Percentiles rank a stretch among this genome's conserved stretches.
These are phyloP conservation scores for Hysterium pulicare DNA, from an alignment of 2,329 filamentous ascomycete species.

Conservation along the genomic window DNA sequence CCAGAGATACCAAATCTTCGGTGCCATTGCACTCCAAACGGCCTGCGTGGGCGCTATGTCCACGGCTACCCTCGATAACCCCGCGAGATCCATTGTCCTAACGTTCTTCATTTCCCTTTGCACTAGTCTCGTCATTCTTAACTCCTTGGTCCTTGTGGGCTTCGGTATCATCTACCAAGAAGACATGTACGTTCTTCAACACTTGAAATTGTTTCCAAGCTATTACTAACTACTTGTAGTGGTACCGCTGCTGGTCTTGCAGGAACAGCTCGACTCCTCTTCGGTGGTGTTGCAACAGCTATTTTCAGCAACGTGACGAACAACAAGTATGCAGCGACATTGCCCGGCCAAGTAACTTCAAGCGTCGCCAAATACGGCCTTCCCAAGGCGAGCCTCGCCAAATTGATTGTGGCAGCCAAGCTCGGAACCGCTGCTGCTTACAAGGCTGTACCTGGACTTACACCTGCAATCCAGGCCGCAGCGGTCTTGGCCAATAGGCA, in stretches of 20 bases:
- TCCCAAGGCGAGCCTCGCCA: constrained; percentile 8
- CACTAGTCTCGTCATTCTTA: constrained; percentile 26
- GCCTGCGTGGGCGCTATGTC: constrained; percentile 26
- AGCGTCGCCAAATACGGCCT: constrained; percentile 20
- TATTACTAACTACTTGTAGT: constrained; percentile 2
- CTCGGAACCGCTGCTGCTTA: constrained; percentile 25
- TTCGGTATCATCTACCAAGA: constrained; percentile 29
- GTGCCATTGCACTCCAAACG: constrained; percentile 25
- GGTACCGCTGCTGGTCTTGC: constrained; percentile 29
- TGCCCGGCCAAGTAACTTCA: constrained; percentile 13
- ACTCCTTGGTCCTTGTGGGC: constrained; percentile 28
- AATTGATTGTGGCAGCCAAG: constrained; percentile 20
- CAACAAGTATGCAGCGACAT: constrained; percentile 20
- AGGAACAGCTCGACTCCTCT: constrained; percentile 25
- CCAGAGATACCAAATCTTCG: constrained; percentile 26
- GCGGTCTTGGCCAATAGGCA: constrained; percentile 24
- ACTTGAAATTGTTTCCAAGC: neutral
- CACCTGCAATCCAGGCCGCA: constrained; percentile 23
- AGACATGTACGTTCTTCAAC: constrained; percentile 16
- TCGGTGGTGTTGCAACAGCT: constrained; percentile 26
- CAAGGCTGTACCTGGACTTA: constrained; percentile 25
- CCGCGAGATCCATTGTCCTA: constrained; percentile 21
- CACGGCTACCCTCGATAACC: constrained; percentile 23
- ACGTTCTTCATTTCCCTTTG: constrained; percentile 26
- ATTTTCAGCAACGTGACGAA: constrained; percentile 28